phyloP scores from a whole-genome alignment of 805 yeast species.

The Candida parachauliodes region DNA sequence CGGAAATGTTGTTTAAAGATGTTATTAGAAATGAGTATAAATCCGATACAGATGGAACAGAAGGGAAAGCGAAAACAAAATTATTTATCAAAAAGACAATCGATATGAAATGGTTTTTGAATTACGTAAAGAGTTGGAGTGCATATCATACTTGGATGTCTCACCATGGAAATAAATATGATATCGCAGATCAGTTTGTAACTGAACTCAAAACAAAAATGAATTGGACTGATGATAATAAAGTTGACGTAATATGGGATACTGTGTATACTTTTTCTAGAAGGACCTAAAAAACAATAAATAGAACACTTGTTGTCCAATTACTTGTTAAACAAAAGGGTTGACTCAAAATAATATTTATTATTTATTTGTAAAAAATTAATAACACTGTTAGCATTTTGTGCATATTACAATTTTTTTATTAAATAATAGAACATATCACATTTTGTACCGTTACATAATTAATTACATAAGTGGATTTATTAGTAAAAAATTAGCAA shows the following conservation, averaged over 20 bases:
- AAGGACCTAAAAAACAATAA: conserved; percentile 12
- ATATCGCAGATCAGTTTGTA: conserved; percentile 47
- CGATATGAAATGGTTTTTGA: conserved; percentile 18
- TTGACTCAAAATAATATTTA: too few species aligned
- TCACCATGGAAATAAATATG: conserved; percentile 30
- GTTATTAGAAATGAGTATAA: conserved; percentile 23
- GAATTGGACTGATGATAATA: conserved; percentile 45
- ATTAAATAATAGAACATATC: too few species aligned
- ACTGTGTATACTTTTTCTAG: conserved; percentile 52
- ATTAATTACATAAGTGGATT: not conserved
- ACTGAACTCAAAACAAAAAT: conserved; percentile 39
- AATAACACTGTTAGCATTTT: not conserved
- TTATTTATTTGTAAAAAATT: conserved; percentile 5
- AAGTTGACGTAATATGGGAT: conserved; percentile 49
- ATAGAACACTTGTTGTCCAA: too few species aligned
- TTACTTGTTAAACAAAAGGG: too few species aligned
- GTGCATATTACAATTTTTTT: not conserved
- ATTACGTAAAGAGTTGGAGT: conserved; percentile 35
- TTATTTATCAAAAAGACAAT: conserved; percentile 11
- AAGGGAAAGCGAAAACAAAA: conserved; percentile 4
- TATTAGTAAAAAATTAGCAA: conserved; percentile 6
- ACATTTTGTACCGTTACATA: too few species aligned
- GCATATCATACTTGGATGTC: conserved; percentile 37
- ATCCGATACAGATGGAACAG: conserved; percentile 13
- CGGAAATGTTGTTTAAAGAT: conserved; percentile 20